These are phyloP conservation scores for Telfairia occidentalis DNA, from an alignment of 331 rosid species.

Conservation along the genomic window DNA sequence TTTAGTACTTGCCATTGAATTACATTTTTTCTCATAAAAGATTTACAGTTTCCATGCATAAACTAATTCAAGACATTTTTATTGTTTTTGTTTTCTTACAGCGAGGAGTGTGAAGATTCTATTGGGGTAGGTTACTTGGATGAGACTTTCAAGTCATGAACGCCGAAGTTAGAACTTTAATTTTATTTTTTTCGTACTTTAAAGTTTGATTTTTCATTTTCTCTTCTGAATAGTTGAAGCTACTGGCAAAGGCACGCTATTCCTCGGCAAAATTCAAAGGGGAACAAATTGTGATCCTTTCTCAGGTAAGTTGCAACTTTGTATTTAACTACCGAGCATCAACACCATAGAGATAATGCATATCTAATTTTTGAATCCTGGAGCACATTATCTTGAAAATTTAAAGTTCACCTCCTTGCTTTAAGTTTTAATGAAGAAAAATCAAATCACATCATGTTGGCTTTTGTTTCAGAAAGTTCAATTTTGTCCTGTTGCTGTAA, in stretches of 20 bases:
- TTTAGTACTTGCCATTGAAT: background rate
- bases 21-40: background rate
- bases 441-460: background rate
- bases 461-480: background rate
- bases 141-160: conserved; percentile 10
- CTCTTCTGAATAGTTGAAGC: conserved; percentile 46
- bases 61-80: background rate
- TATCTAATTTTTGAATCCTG: background rate
- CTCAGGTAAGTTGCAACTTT: conserved; percentile 55
- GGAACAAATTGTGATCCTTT: conserved; percentile 83
- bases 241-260: conserved; percentile 83
- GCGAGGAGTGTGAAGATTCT: conserved; percentile 86
- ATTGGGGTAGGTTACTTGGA: conserved; percentile 57
- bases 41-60: background rate
- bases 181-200: background rate
- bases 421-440: background rate
- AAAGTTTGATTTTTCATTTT: conserved; percentile 3
- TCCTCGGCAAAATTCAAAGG: conserved; percentile 78
- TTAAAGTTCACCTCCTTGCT: background rate
- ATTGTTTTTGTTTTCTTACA: conserved; percentile 22
- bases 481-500: background rate
- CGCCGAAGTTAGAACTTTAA: background rate
- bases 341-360: background rate
- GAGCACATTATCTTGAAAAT: background rate
- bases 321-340: conserved; percentile 13